Conservation (phyloP, 179 eudicot genomes). For the Amaranthus tricolor region DNA sequence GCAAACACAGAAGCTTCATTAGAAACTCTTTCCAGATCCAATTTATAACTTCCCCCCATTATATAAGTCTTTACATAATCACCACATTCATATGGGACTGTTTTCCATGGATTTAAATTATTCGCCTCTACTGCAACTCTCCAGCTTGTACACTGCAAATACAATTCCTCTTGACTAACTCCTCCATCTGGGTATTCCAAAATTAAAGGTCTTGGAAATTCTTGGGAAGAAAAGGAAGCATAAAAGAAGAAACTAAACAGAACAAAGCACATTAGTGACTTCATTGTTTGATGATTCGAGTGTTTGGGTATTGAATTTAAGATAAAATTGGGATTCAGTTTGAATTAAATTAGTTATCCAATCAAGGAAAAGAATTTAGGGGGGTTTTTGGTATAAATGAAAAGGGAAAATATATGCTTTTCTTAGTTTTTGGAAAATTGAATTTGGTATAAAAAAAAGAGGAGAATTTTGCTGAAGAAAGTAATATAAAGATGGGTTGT, state of each 20-base stretch:
- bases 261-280: constrained; percentile 14
- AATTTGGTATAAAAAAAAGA: not conserved
- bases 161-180: constrained; percentile 28
- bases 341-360: not conserved
- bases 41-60: constrained; percentile 43
- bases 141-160: constrained; percentile 73
- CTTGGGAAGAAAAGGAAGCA: constrained; percentile 23
- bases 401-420: not conserved
- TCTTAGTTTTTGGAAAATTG: not conserved
- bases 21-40: constrained; percentile 65
- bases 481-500: not conserved
- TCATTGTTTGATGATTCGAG: constrained; percentile 16
- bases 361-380: no score
- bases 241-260: constrained; percentile 12
- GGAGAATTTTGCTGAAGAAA: not conserved
- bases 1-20: constrained; percentile 61
- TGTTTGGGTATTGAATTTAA: not conserved
- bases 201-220: constrained; percentile 62
- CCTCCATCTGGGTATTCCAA: constrained; percentile 42
- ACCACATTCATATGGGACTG: constrained; percentile 68
- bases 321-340: constrained; percentile 3
- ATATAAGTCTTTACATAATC: constrained; percentile 70
- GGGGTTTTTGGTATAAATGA: not conserved
- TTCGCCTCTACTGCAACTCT: constrained; percentile 81
- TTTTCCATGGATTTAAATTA: constrained; percentile 78